Conservation (phyloP, 345 rosid genomes). For the Xanthoceras sorbifolium region DNA sequence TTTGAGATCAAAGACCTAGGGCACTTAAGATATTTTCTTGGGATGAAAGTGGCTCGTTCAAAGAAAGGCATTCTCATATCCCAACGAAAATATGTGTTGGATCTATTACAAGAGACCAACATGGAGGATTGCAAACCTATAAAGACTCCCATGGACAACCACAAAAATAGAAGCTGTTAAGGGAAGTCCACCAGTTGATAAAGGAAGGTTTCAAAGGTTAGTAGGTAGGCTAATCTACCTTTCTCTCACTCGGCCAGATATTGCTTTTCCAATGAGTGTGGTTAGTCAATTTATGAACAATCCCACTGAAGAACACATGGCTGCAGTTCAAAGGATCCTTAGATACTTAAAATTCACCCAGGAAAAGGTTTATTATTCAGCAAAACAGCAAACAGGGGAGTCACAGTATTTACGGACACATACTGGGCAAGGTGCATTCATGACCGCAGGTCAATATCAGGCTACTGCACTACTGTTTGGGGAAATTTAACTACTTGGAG, state of each 20-base stretch:
- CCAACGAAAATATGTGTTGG: not conserved
- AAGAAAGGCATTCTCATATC: not conserved
- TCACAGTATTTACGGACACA: not conserved
- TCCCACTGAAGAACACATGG: not conserved
- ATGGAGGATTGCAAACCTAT: not conserved
- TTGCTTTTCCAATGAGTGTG: not conserved
- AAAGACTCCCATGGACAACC: not conserved
- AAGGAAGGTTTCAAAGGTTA: not conserved
- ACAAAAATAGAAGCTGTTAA: not conserved
- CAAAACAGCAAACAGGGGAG: not conserved
- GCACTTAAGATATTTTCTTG: not conserved
- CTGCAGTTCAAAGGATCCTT: not conserved
- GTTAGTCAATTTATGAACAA: not conserved
- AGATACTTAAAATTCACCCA: not conserved
- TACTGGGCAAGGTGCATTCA: not conserved
- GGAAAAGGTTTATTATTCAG: not conserved
- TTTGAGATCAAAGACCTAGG: not conserved
- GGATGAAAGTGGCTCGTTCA: not conserved
- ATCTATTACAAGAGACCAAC: not conserved
- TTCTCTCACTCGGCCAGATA: not conserved
- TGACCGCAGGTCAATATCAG: not conserved
- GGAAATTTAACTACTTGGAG: not conserved
- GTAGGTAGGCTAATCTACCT: not conserved
- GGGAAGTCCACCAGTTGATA: not conserved
- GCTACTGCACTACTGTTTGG: not conserved